Evolutionary conservation across 176 grass and related monocot species (phyloP).

Genomic region (Metroxylon sagu): DNA sequence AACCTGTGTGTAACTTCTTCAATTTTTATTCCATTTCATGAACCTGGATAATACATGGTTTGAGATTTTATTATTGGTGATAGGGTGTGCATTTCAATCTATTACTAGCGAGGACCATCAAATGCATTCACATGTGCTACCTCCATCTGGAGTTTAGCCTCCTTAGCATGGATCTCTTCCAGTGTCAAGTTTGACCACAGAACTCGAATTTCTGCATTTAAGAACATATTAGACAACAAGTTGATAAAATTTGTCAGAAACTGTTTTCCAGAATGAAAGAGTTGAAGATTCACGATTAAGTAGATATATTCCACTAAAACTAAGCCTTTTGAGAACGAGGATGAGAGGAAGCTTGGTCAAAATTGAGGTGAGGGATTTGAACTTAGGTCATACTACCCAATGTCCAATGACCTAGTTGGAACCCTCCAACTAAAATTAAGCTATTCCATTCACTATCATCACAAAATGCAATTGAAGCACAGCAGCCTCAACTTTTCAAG

Average conservation of each 20-base stretch:
- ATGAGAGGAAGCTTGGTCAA: too few relatives aligned
- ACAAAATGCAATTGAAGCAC: constrained; percentile 6
- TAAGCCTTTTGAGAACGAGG: too few relatives aligned
- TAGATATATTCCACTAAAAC: too few relatives aligned
- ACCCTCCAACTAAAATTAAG: too few relatives aligned
- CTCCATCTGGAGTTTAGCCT: constrained; percentile 63
- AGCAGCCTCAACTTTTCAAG: constrained; percentile 67
- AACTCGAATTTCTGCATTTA: constrained; percentile 55
- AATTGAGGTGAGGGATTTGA: too few relatives aligned
- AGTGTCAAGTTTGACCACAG: constrained; percentile 89
- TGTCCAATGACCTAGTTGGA: too few relatives aligned
- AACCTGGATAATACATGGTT: constrained; percentile 28
- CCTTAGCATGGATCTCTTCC: constrained; percentile 56
- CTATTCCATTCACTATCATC: not conserved
- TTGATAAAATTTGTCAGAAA: too few relatives aligned
- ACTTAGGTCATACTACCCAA: too few relatives aligned
- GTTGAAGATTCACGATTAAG: too few relatives aligned
- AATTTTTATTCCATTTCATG: constrained; percentile 84
- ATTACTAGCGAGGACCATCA: not conserved
- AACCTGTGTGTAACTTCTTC: constrained; percentile 47
- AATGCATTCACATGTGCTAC: constrained; percentile 14
- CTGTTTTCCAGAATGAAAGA: too few relatives aligned
- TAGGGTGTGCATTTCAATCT: not conserved
- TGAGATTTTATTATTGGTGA: constrained; percentile 1
- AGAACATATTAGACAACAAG: not conserved